phyloP scores from a whole-genome alignment of 305 asterid species.

The Fraxinus dipetala region DNA sequence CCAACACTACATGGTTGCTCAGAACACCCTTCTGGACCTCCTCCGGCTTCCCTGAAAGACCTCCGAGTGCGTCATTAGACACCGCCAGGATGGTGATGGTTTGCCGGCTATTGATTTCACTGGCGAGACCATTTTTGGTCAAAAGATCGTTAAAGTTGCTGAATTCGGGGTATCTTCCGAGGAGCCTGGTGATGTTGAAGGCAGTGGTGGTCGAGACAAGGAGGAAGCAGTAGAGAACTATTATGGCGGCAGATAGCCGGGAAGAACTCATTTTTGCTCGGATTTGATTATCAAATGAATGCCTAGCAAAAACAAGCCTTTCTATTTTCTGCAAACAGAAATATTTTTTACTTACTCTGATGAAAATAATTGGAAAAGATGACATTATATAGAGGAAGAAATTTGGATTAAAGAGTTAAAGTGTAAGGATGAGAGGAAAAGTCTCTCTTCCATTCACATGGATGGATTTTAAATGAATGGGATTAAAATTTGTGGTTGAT shows the following conservation, averaged over 20 bases:
- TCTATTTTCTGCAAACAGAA: background rate
- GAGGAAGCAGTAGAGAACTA: conserved; percentile 32
- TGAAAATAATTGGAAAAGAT: background rate
- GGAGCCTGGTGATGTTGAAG: conserved; percentile 51
- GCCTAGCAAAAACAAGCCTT: conserved; percentile 18
- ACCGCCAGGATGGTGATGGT: conserved; percentile 63
- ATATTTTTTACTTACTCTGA: background rate
- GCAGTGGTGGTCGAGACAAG: conserved; percentile 35
- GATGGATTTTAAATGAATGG: conserved; percentile 14
- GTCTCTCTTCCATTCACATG: conserved; percentile 31
- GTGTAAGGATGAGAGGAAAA: conserved; percentile 24
- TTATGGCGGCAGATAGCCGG: conserved; percentile 1
- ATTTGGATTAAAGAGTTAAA: background rate
- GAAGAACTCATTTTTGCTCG: conserved; percentile 37
- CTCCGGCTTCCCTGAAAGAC: conserved; percentile 23
- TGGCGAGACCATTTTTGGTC: conserved; percentile 34
- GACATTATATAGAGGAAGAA: background rate
- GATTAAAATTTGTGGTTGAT: background rate
- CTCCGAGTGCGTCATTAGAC: conserved; percentile 34
- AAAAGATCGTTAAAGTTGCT: conserved; percentile 46
- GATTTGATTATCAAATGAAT: background rate
- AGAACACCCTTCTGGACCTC: conserved; percentile 41
- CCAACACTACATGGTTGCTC: conserved; percentile 57
- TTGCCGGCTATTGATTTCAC: conserved; percentile 38
- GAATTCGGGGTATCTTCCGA: conserved; percentile 44